A percentile compares a stretch with the other conserved stretches of the same genome.
Evolutionary conservation across 371 early-diverging fungal genomes (phyloP).

Genomic region (Zancudomyces culisetae): DNA sequence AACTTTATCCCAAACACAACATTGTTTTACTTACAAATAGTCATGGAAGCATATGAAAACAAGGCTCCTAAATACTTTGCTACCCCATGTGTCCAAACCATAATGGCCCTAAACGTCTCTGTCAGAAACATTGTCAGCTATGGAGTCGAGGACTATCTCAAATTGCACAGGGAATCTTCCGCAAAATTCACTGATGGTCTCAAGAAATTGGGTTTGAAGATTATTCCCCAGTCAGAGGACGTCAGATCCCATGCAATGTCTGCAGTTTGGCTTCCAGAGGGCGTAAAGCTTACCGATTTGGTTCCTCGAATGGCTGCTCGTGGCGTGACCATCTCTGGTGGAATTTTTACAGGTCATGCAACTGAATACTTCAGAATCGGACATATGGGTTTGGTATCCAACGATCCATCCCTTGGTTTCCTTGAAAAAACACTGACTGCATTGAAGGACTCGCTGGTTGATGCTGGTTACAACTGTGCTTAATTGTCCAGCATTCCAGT

Average conservation of each 20-base stretch:
- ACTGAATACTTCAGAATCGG: constrained; percentile 88
- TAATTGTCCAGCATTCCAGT: not conserved
- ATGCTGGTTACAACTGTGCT: constrained; percentile 25
- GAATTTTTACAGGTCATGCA: constrained; percentile 67
- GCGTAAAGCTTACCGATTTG: constrained; percentile 51
- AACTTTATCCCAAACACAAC: not conserved
- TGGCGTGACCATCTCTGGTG: constrained; percentile 86
- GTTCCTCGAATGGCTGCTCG: constrained; percentile 50
- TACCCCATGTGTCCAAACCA: constrained; percentile 90
- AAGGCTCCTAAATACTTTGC: constrained; percentile 87
- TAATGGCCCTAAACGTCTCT: constrained; percentile 70
- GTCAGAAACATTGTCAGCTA: constrained; percentile 50
- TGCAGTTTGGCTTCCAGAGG: constrained; percentile 83
- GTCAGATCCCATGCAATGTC: constrained; percentile 81
- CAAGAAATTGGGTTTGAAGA: constrained; percentile 46
- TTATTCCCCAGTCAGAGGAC: constrained; percentile 38
- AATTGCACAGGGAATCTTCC: constrained; percentile 44
- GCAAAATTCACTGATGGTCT: constrained; percentile 50
- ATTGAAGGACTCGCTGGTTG: constrained; percentile 43
- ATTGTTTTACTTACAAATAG: constrained; percentile 15
- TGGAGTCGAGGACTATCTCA: constrained; percentile 50
- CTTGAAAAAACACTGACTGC: constrained; percentile 54
- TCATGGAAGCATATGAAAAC: constrained; percentile 85
- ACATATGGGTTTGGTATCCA: constrained; percentile 83
- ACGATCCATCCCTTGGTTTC: constrained; percentile 47